Percentiles rank a stretch among this genome's conserved stretches.
phyloP scores from a whole-genome alignment of 257 asterid genomes.

The Fraxinus excelsior region DNA sequence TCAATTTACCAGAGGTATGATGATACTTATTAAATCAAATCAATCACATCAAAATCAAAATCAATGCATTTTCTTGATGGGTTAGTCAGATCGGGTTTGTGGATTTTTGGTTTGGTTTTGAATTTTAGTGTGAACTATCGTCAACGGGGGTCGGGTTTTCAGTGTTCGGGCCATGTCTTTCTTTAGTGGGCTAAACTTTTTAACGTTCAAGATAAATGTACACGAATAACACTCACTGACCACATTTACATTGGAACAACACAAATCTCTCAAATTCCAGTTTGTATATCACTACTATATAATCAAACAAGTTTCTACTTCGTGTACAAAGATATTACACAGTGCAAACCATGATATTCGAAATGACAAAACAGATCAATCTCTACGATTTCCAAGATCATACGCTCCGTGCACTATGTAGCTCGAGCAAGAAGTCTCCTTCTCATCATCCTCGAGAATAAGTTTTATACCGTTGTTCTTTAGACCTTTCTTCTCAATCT shows the following conservation, averaged over 20 bases:
- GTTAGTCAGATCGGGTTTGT: slow-evolving; percentile 44
- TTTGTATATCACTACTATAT: too few relatives aligned
- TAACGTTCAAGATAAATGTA: too few relatives aligned
- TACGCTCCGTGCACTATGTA: slow-evolving; percentile 14
- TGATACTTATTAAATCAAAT: slow-evolving; percentile 38
- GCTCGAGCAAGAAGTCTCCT: slow-evolving; percentile 24
- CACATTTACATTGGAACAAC: too few relatives aligned
- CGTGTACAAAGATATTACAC: neutral
- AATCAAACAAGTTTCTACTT: neutral
- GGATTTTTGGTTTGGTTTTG: slow-evolving; percentile 51
- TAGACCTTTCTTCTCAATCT: slow-evolving; percentile 76
- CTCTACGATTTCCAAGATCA: slow-evolving; percentile 10
- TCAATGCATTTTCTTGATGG: slow-evolving; percentile 38
- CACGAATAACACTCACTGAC: too few relatives aligned
- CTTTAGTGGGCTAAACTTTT: neutral
- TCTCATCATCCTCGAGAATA: slow-evolving; percentile 55
- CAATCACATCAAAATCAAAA: slow-evolving; percentile 45
- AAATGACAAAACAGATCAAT: slow-evolving; percentile 3
- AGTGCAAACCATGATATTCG: neutral
- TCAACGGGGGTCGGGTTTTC: slow-evolving; percentile 37
- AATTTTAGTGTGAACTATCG: slow-evolving; percentile 8
- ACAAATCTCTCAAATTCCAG: too few relatives aligned
- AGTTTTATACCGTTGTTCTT: slow-evolving; percentile 65
- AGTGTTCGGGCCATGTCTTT: neutral
- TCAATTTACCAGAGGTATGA: slow-evolving; percentile 26